Percentiles rank a stretch among this genome's conserved stretches.
These are phyloP conservation scores for Oryza meridionalis DNA, from an alignment of 176 grass and related monocot species.

Conservation along the genomic window DNA sequence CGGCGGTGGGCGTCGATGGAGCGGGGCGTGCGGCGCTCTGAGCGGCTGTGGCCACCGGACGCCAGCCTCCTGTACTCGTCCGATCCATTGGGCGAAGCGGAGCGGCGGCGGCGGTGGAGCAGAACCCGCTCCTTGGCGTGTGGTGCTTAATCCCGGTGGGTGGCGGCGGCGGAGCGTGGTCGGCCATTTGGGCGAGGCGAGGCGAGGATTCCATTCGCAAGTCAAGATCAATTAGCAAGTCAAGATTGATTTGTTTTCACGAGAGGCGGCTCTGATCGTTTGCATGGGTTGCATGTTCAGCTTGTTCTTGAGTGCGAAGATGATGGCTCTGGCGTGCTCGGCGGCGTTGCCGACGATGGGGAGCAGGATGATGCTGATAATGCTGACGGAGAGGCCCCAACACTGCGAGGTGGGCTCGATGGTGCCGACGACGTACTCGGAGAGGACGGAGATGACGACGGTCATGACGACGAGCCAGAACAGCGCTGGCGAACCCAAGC, in stretches of 20 bases:
- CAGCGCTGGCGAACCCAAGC: constrained; percentile 62
- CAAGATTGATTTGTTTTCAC: background rate
- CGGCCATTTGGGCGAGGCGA: too few relatives aligned
- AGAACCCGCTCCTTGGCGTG: too few relatives aligned
- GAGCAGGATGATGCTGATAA: constrained; percentile 81
- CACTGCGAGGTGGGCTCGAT: constrained; percentile 78
- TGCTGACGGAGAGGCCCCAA: constrained; percentile 76
- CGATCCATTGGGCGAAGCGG: too few relatives aligned
- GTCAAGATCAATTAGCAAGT: background rate
- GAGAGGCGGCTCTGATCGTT: background rate
- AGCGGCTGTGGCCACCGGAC: too few relatives aligned
- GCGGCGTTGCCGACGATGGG: constrained; percentile 90
- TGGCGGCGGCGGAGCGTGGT: too few relatives aligned
- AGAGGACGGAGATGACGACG: constrained; percentile 69
- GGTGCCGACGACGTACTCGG: constrained; percentile 86
- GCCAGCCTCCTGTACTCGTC: too few relatives aligned
- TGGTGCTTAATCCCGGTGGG: too few relatives aligned
- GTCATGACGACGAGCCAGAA: constrained; percentile 82
- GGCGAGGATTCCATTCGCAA: too few relatives aligned
- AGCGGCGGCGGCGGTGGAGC: too few relatives aligned
- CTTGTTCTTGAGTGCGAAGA: constrained; percentile 84
- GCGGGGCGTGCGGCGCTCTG: too few relatives aligned
- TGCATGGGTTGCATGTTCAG: constrained; percentile 26
- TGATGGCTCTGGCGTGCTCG: constrained; percentile 80
- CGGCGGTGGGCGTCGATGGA: too few relatives aligned